Percentiles rank a stretch among this genome's conserved stretches.
phyloP scores from a whole-genome alignment of 306 rosid species.

The Fragaria vesca region DNA sequence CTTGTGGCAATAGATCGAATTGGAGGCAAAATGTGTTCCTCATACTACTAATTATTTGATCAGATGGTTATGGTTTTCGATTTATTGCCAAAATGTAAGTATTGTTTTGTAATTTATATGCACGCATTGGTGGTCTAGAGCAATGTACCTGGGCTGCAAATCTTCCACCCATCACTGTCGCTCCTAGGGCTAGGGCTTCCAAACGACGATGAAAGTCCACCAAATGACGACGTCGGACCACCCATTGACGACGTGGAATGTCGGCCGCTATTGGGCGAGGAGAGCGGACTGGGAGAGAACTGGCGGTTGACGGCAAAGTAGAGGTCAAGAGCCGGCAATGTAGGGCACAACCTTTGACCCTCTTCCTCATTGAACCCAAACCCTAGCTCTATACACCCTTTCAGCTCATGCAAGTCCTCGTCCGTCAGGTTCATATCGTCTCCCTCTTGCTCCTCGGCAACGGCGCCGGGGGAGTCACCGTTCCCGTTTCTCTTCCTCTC shows the following conservation, averaged over 20 bases:
- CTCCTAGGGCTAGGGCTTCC: slow-evolving; percentile 50
- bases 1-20: too few relatives aligned
- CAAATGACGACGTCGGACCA: slow-evolving; percentile 26
- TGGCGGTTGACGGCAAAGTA: slow-evolving; percentile 88
- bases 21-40: neutral
- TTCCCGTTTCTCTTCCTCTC: slow-evolving; percentile 39
- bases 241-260: slow-evolving; percentile 36
- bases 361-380: slow-evolving; percentile 92
- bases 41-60: neutral
- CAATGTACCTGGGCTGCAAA: slow-evolving; percentile 68
- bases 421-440: slow-evolving; percentile 50
- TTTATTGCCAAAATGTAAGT: neutral
- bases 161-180: slow-evolving; percentile 75
- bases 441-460: neutral
- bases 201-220: slow-evolving; percentile 44
- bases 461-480: neutral
- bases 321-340: slow-evolving; percentile 91
- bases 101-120: neutral
- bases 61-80: neutral
- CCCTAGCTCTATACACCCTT: slow-evolving; percentile 82
- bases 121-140: neutral
- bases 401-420: slow-evolving; percentile 76
- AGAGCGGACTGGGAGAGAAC: slow-evolving; percentile 43
- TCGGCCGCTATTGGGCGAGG: slow-evolving; percentile 51
- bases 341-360: slow-evolving; percentile 63